Conservation (phyloP, 1,139 yeast species). For the Suhomyces bokatorum region DNA sequence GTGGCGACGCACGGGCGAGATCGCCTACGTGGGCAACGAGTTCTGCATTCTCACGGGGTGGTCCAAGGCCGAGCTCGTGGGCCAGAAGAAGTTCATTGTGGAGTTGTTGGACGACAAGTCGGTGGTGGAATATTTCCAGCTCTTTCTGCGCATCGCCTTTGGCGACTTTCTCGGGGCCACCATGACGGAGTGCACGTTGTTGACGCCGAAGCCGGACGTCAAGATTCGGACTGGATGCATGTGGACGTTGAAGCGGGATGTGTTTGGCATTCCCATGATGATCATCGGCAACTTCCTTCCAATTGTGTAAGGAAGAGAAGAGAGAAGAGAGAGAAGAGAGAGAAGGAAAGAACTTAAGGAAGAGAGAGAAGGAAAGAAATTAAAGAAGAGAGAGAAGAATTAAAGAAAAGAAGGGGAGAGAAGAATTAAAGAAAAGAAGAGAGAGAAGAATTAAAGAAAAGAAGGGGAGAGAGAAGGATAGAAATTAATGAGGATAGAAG, state of each 20-base stretch:
- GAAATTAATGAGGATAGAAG: too few relatives aligned
- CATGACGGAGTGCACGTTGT: conserved; percentile 78
- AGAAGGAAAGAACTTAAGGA: too few relatives aligned
- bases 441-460: too few relatives aligned
- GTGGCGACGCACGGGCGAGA: conserved; percentile 95
- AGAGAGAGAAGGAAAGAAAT: too few relatives aligned
- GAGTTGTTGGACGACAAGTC: conserved; percentile 87
- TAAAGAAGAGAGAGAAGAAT: too few relatives aligned
- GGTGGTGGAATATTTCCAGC: conserved; percentile 82
- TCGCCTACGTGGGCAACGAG: conserved; percentile 91
- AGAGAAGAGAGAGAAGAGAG: not conserved
- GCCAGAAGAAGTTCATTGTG: conserved; percentile 70
- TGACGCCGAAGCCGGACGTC: conserved; percentile 53
- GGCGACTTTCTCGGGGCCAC: conserved; percentile 92
- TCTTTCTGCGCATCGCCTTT: conserved; percentile 83
- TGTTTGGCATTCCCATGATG: conserved; percentile 80
- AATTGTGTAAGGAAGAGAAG: conserved; percentile 36
- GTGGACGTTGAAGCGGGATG: conserved; percentile 79
- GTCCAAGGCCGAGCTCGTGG: conserved; percentile 67
- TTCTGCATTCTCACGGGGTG: conserved; percentile 90
- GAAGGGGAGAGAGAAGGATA: too few relatives aligned
- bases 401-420: too few relatives aligned
- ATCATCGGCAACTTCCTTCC: conserved; percentile 91
- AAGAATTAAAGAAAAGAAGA: too few relatives aligned
- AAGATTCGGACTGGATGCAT: conserved; percentile 74